Percentiles rank a stretch among this genome's conserved stretches.
These are phyloP conservation scores for Penicillium corylophilum DNA, from an alignment of 2,329 filamentous ascomycete species.

Conservation along the genomic window DNA sequence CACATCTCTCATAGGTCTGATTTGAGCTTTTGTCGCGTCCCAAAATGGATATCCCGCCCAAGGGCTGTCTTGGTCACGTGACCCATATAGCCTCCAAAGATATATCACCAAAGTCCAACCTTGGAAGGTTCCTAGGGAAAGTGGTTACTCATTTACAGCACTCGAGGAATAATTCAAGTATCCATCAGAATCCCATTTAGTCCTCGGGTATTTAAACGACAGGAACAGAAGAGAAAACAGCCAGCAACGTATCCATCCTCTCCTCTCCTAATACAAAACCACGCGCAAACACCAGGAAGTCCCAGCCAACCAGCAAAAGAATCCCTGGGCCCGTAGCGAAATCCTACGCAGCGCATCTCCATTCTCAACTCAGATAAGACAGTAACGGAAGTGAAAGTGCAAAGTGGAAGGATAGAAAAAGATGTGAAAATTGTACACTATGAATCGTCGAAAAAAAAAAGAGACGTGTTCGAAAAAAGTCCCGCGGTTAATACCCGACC, in stretches of 20 bases:
- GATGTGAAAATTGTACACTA: conserved; percentile 32
- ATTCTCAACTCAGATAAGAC: not conserved
- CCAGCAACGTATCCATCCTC: not conserved
- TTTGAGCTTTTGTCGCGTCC: not conserved
- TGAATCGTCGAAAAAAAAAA: conserved; percentile 27
- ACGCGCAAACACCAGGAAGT: not conserved
- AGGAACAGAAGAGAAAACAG: not conserved
- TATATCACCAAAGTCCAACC: too few species aligned
- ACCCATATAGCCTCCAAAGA: too few species aligned
- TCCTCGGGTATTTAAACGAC: not conserved
- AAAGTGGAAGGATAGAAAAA: conserved; percentile 23
- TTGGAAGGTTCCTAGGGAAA: too few species aligned
- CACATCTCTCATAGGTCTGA: not conserved
- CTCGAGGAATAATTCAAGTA: not conserved
- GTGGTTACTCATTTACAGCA: not conserved
- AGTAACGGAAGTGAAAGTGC: conserved; percentile 8
- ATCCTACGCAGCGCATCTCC: not conserved
- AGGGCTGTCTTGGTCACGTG: not conserved
- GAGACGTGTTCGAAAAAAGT: conserved; percentile 9
- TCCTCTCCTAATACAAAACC: not conserved
- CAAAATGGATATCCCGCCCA: not conserved
- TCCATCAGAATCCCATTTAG: not conserved
- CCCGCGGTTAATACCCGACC: conserved; percentile 20
- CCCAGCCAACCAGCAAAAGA: not conserved
- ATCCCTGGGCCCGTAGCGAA: not conserved